Evolutionary conservation across 2,329 filamentous ascomycete genomes (phyloP).

Genomic region (Botrytis cinerea): DNA sequence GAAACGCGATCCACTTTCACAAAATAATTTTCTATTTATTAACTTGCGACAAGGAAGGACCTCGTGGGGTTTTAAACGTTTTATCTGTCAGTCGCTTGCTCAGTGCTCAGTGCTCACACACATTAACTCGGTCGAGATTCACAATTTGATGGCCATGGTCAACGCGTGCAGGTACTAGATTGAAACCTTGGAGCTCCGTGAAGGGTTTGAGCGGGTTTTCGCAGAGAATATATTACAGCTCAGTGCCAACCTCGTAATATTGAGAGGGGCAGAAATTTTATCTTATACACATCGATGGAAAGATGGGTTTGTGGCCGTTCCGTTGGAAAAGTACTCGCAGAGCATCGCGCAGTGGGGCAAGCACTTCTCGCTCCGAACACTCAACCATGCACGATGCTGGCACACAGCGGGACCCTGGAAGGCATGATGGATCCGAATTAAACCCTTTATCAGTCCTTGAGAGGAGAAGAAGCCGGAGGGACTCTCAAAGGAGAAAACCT

Average conservation of each 20-base stretch:
- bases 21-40: conserved; percentile 21
- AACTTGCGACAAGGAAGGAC: conserved; percentile 25
- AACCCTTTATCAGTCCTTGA: conserved; percentile 36
- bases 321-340: conserved; percentile 70
- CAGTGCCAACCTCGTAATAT: conserved; percentile 20
- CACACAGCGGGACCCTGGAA: conserved; percentile 35
- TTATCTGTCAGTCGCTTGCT: conserved; percentile 3
- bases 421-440: conserved; percentile 42
- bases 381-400: conserved; percentile 44
- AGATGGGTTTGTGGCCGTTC: conserved; percentile 84
- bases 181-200: not conserved
- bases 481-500: conserved; percentile 36
- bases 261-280: conserved; percentile 24
- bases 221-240: not conserved
- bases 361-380: conserved; percentile 57
- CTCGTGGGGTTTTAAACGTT: conserved; percentile 20
- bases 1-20: conserved; percentile 19
- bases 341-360: conserved; percentile 56
- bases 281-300: conserved; percentile 36
- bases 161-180: conserved; percentile 21
- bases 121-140: conserved; percentile 11
- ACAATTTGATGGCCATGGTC: conserved; percentile 20
- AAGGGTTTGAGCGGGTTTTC: conserved; percentile 4
- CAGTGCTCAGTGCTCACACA: not conserved
- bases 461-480: conserved; percentile 43